Conservation (phyloP, 768 basidiomycete species). For the Suillus hirtellus region DNA sequence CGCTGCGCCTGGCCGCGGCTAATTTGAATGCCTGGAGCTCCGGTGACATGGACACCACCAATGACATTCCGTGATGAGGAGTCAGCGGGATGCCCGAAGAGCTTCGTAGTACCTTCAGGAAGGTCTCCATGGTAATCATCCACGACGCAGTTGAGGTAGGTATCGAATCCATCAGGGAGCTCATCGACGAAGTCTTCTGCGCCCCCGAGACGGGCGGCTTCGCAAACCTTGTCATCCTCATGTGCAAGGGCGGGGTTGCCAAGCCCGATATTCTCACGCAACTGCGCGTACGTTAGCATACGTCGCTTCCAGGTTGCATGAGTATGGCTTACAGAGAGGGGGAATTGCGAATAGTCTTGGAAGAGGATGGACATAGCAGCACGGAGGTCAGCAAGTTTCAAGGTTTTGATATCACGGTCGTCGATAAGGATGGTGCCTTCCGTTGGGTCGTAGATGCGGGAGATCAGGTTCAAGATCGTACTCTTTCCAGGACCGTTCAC, state of each 20-base stretch:
- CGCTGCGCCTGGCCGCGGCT: constrained; percentile 78
- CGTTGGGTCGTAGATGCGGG: constrained; percentile 66
- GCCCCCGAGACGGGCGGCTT: constrained; percentile 71
- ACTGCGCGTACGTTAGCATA: constrained; percentile 38
- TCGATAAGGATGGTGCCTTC: constrained; percentile 71
- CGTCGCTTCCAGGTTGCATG: not conserved
- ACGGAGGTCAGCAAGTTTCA: constrained; percentile 62
- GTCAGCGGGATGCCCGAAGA: constrained; percentile 61
- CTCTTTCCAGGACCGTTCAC: constrained; percentile 80
- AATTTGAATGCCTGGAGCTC: constrained; percentile 39
- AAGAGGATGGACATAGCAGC: constrained; percentile 69
- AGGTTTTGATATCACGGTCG: constrained; percentile 56
- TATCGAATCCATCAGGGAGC: constrained; percentile 66
- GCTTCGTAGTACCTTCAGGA: constrained; percentile 60
- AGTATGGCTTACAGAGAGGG: constrained; percentile 59
- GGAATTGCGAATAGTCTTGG: constrained; percentile 81
- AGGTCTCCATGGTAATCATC: constrained; percentile 59
- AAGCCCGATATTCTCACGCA: constrained; percentile 75
- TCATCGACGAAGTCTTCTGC: constrained; percentile 65
- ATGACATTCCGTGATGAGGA: constrained; percentile 34
- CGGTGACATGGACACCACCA: constrained; percentile 43
- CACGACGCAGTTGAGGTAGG: constrained; percentile 71
- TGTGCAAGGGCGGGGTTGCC: constrained; percentile 59
- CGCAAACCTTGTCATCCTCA: constrained; percentile 55
- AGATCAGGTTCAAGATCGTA: constrained; percentile 73